These are phyloP conservation scores for Crithidia fasciculata DNA, from an alignment of 208 protist genomes.

Conservation along the genomic window DNA sequence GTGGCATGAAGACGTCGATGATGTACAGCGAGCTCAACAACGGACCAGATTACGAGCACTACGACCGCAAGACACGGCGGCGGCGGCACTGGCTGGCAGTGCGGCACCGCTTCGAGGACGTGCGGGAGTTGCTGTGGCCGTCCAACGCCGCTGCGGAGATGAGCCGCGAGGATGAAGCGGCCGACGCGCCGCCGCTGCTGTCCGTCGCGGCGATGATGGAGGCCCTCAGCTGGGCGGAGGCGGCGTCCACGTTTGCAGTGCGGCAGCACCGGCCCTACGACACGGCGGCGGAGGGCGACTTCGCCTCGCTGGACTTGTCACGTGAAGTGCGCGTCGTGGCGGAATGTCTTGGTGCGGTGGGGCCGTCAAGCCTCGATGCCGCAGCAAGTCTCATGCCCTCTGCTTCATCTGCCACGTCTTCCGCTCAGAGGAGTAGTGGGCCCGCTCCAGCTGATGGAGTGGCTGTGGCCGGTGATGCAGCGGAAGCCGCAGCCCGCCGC, in stretches of 20 bases:
- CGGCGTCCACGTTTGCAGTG: slow-evolving; percentile 81
- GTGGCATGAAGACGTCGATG: slow-evolving; percentile 78
- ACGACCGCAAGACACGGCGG: slow-evolving; percentile 75
- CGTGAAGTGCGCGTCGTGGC: slow-evolving; percentile 71
- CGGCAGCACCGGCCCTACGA: slow-evolving; percentile 74
- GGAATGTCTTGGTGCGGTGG: slow-evolving; percentile 13
- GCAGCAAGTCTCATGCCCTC: no score
- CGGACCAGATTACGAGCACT: slow-evolving; percentile 87
- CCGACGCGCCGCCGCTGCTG: slow-evolving; percentile 28
- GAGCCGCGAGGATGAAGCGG: neutral
- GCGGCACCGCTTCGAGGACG: slow-evolving; percentile 74
- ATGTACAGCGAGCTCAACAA: slow-evolving; percentile 77
- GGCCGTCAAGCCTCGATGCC: neutral
- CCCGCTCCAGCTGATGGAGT: neutral
- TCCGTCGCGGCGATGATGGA: slow-evolving; percentile 69
- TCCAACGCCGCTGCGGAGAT: slow-evolving; percentile 11
- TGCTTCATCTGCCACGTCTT: no score
- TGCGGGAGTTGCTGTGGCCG: slow-evolving; percentile 82
- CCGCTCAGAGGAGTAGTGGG: no score
- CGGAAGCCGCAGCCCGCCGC: neutral
- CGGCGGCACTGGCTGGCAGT: slow-evolving; percentile 83
- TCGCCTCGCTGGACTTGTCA: slow-evolving; percentile 62
- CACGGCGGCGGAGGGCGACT: slow-evolving; percentile 41
- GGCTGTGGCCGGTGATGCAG: neutral
- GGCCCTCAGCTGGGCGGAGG: slow-evolving; percentile 76